phyloP scores from a whole-genome alignment of 2,329 filamentous ascomycete genomes.

The Aspergillus cejpii region DNA sequence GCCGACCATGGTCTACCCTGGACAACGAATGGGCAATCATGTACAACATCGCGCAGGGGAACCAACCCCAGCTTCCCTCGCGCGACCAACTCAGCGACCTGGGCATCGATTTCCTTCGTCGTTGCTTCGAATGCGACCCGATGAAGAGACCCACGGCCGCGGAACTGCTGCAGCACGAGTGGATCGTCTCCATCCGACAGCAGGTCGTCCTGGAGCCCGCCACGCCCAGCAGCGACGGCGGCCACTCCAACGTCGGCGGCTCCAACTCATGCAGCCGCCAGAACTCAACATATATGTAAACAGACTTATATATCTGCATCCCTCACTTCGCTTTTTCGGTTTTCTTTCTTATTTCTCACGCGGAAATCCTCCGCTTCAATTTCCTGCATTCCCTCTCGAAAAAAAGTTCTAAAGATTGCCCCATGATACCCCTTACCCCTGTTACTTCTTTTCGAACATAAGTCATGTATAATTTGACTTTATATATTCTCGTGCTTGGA shows the following conservation, averaged over 20 bases:
- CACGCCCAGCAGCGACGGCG: constrained; percentile 34
- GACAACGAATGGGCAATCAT: constrained; percentile 99
- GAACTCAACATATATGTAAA: constrained; percentile 22
- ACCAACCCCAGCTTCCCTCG: constrained; percentile 76
- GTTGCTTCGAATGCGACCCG: constrained; percentile 82
- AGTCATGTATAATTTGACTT: no score
- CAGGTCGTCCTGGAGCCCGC: constrained; percentile 43
- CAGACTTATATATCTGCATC: neutral
- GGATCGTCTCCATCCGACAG: constrained; percentile 55
- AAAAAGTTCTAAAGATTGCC: no score
- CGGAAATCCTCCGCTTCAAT: no score
- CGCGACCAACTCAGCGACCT: constrained; percentile 73
- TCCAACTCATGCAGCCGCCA: constrained; percentile 26
- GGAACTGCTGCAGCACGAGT: constrained; percentile 88
- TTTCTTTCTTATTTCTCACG: neutral
- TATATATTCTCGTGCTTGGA: no score
- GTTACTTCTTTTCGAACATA: no score
- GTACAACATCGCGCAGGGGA: constrained; percentile 99
- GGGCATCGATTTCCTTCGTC: constrained; percentile 81
- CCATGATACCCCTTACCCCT: no score
- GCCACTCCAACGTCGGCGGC: constrained; percentile 34
- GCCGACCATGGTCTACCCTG: constrained; percentile 86
- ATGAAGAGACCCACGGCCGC: constrained; percentile 70
- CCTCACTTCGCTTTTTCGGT: neutral
- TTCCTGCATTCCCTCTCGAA: no score